A percentile compares a stretch with the other conserved stretches of the same genome.
phyloP scores from a whole-genome alignment of 306 rosid genomes.

The Hippophae gyantsensis region DNA sequence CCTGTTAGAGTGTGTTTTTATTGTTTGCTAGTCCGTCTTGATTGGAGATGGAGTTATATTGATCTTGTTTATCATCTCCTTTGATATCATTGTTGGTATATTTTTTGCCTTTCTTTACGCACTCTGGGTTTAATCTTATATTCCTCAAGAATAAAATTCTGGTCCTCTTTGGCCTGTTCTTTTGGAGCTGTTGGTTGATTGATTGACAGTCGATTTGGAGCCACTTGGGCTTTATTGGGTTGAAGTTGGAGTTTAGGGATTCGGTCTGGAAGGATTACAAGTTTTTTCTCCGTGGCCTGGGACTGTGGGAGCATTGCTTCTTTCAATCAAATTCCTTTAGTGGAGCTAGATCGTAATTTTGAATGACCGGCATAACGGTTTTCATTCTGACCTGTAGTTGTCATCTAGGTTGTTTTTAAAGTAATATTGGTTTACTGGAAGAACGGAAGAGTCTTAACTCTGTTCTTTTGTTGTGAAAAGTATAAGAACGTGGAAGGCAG shows the following conservation, averaged over 20 bases:
- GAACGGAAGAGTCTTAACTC: slow-evolving; percentile 9
- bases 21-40: slow-evolving; percentile 43
- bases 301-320: slow-evolving; percentile 5
- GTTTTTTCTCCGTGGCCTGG: background rate
- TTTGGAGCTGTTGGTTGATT: slow-evolving; percentile 11
- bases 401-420: slow-evolving; percentile 19
- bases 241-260: slow-evolving; percentile 2
- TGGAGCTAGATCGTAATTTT: background rate
- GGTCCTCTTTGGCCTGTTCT: slow-evolving; percentile 2
- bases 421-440: slow-evolving; percentile 14
- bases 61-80: slow-evolving; percentile 8
- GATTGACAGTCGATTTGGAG: background rate
- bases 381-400: slow-evolving; percentile 17
- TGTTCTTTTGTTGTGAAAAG: slow-evolving; percentile 2
- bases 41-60: slow-evolving; percentile 50
- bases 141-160: background rate
- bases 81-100: slow-evolving; percentile 16
- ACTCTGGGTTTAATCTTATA: slow-evolving; percentile 2
- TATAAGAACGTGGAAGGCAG: slow-evolving; percentile 20
- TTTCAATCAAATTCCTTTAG: background rate
- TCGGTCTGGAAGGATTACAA: slow-evolving; percentile 1
- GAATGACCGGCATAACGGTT: background rate
- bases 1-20: slow-evolving; percentile 33
- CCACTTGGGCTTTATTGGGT: slow-evolving; percentile 3
- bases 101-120: slow-evolving; percentile 14